Evolutionary conservation across 108 stramenopile genomes (phyloP), one percentile per base, ranked within the genome.

Genomic region (Cyclotella cryptica): DNA sequence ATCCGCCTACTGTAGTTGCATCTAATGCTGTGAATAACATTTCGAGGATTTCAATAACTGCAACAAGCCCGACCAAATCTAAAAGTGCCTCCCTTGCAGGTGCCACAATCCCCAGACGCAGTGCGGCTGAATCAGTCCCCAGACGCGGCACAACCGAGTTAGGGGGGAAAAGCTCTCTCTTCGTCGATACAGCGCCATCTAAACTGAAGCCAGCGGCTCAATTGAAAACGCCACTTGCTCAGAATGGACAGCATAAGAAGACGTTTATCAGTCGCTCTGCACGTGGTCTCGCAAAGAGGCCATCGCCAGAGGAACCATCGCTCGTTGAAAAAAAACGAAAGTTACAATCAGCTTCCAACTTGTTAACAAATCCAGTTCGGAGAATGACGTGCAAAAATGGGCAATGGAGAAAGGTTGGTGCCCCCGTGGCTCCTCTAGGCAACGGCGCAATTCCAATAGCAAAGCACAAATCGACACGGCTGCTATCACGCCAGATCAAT

Each of bases 401-500:
- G 15, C n/a, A 12, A 12, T 65, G 64, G 69, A 71, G 26, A 29
- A 58, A 55, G 42, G 42, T 24, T 18, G 21, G 19, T 3, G 45
- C 57, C 6, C 55, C 40, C 40, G 69, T 58, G 10, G 69, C 69
- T 29, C 69, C 69, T 1, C 12, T 17, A 17, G 69, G 55, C 10
- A 58, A 58, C 22, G 42, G 42, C 43, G 69, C 46, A 8, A 58
- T 71, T 55, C n/a, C 54, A 7, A 14, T 71, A n/a, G 41, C 45
- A 14, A 71, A 71, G 42, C 69, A 71, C 15, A 71, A 7, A 22
- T 26, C 40, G 13, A 47, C 69, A 17, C 17, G 69, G 29, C n/a
- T 71, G 43, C 24, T 71, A 18, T 11, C 12, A 14, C 39, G 17
- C 19, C 22, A 43, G 22, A 43, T 13, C 19, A 58, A 71, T 58